Evolutionary conservation across 2,329 filamentous ascomycete species (phyloP).

Genomic region (Fusarium caatingaense): DNA sequence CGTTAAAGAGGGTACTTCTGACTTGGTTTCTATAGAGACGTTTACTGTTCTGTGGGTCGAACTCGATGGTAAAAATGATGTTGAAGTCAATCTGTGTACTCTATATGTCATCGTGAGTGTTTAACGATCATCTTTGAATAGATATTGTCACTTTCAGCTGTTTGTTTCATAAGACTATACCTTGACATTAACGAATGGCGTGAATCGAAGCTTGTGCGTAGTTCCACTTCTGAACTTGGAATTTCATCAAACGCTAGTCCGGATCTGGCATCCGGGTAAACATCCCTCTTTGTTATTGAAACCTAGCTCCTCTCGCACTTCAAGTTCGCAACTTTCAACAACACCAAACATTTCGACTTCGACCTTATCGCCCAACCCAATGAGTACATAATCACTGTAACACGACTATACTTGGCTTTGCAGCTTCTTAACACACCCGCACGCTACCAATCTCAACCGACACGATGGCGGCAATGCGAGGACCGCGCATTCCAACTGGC

Average conservation of each 20-base stretch:
- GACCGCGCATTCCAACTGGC: slow-evolving; percentile 76
- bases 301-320: slow-evolving; percentile 31
- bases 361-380: slow-evolving; percentile 26
- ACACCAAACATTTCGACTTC: slow-evolving; percentile 27
- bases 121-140: background rate
- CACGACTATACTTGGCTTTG: slow-evolving; percentile 33
- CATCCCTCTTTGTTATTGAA: slow-evolving; percentile 38
- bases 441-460: slow-evolving; percentile 26
- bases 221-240: slow-evolving; percentile 25
- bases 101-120: background rate
- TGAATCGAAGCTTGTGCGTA: slow-evolving; percentile 25
- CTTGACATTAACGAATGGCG: slow-evolving; percentile 38
- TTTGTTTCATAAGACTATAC: slow-evolving; percentile 13
- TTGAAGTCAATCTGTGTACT: too few species aligned
- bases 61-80: too few species aligned
- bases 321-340: slow-evolving; percentile 38
- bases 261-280: slow-evolving; percentile 13
- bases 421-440: slow-evolving; percentile 8
- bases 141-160: background rate
- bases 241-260: slow-evolving; percentile 16
- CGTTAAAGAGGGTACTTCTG: slow-evolving; percentile 5
- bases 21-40: background rate
- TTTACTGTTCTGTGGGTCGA: background rate
- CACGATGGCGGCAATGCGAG: slow-evolving; percentile 60
- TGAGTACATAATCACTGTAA: slow-evolving; percentile 41